Evolutionary conservation across 805 yeast species (phyloP).

Genomic region (Dipodascus albidus): DNA sequence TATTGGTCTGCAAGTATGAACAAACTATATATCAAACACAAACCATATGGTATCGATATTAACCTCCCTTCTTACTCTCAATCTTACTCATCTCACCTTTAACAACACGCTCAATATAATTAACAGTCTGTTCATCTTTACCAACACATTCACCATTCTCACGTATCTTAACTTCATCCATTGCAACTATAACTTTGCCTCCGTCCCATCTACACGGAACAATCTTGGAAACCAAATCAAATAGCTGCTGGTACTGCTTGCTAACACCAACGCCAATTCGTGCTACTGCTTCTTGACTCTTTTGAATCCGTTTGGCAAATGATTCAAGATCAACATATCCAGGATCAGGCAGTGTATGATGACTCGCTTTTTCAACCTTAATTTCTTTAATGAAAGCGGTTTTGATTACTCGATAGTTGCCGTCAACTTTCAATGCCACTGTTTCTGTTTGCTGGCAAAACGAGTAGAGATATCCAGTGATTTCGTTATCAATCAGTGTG

Average conservation of each 20-base stretch:
- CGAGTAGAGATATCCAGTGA: constrained; percentile 55
- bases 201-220: not conserved
- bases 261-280: not conserved
- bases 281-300: not conserved
- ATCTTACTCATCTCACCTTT: not conserved
- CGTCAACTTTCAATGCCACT: constrained; percentile 27
- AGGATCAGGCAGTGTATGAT: not conserved
- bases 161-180: not conserved
- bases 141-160: not conserved
- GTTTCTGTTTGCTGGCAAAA: constrained; percentile 39
- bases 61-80: constrained; percentile 1
- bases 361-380: not conserved
- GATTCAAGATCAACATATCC: not conserved
- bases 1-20: too few relatives aligned
- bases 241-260: not conserved
- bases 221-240: not conserved
- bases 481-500: constrained; percentile 44
- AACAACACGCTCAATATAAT: not conserved
- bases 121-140: not conserved
- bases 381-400: constrained; percentile 10
- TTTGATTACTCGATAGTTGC: constrained; percentile 14
- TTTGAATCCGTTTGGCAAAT: not conserved
- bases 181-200: not conserved
- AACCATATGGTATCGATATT: not conserved
- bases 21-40: too few relatives aligned